Base-by-base conservation (phyloP, 495 filamentous ascomycete genomes). In the Xylaria castorea region DNA sequence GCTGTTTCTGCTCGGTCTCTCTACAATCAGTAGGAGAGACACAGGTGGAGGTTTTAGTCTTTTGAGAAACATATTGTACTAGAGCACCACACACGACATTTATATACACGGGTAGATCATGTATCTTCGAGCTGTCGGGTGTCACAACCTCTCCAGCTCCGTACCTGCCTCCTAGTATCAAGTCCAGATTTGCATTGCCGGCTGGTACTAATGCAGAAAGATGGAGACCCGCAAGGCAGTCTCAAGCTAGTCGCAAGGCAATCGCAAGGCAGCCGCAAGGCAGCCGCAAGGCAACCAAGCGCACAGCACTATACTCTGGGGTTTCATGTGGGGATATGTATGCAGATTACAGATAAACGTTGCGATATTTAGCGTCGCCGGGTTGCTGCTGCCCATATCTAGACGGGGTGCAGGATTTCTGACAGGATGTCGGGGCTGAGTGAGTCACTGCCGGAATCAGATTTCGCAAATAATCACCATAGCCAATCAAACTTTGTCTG, bases 211-310 rank as follows among this genome's bases (percentile, higher is more conserved):
- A 42, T 64, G 61, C 36, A 6, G 38, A 30, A 64, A 25, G 22
- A 42, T 22, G 38, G 22, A 64, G 61, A 27, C 61, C 61, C 1
- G 50, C 66, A 57, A 68, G 66, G 66, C 48, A 57, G 34, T 18
- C 48, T 30, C 44, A n/a, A 57, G 66, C n/a, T n/a, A n/a, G n/a
- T n/a, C n/a, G n/a, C n/a, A n/a, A n/a, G 66, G 66, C 48, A 57
- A n/a, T 18, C 48, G 44, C 44, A n/a, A 57, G 66, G 66, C 66
- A 68, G n/a, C 61, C 1, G 50, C 66, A 57, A 68, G 66, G 66
- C 48, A 57, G 34, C 27, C 48, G 44, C 44, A n/a, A 57, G 66
- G 66, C 66, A 68, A 34, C 64, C 48, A 8, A 22, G 9, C 11
- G 64, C 38, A 38, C 32, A 40, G 64, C 46, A n/a, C 64, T 40